Evolutionary conservation across 495 filamentous ascomycete species (phyloP).

Genomic region (Xylaria sp.): DNA sequence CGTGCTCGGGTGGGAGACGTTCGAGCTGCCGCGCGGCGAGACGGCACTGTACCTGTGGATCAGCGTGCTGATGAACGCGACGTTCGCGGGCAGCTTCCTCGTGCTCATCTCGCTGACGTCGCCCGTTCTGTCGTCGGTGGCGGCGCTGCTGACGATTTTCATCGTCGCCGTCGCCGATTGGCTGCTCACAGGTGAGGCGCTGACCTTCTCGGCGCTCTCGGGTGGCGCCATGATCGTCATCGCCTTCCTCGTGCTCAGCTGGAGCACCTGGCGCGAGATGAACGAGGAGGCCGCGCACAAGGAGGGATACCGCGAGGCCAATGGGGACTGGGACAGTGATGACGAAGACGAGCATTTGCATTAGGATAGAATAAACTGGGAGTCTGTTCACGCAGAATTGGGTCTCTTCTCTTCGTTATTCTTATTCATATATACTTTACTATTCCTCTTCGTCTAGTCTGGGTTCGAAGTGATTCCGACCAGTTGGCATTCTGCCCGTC

Average conservation of each 20-base stretch:
- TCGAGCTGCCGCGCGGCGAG: constrained; percentile 78
- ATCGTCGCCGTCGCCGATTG: constrained; percentile 92
- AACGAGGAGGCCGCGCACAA: constrained; percentile 70
- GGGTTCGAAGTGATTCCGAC: neutral
- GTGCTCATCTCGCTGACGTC: constrained; percentile 91
- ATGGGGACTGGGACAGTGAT: constrained; percentile 5
- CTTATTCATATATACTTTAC: neutral
- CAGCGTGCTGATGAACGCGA: constrained; percentile 83
- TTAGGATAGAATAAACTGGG: neutral
- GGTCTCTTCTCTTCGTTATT: neutral
- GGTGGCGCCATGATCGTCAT: constrained; percentile 87
- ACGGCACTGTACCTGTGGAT: constrained; percentile 80
- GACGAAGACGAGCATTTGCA: constrained; percentile 18
- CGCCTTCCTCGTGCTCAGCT: constrained; percentile 85
- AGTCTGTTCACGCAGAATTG: neutral
- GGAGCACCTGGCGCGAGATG: constrained; percentile 92
- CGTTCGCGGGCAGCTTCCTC: constrained; percentile 91
- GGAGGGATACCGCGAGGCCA: neutral
- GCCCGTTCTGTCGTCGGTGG: constrained; percentile 89
- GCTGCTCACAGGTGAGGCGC: constrained; percentile 75
- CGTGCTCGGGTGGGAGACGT: constrained; percentile 75
- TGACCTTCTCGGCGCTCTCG: constrained; percentile 74
- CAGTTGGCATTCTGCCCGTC: neutral
- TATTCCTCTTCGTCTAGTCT: neutral
- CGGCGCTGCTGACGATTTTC: constrained; percentile 94